Base-by-base conservation (phyloP, 2,329 filamentous ascomycete species). In the Sclerotinia spermophila region DNA sequence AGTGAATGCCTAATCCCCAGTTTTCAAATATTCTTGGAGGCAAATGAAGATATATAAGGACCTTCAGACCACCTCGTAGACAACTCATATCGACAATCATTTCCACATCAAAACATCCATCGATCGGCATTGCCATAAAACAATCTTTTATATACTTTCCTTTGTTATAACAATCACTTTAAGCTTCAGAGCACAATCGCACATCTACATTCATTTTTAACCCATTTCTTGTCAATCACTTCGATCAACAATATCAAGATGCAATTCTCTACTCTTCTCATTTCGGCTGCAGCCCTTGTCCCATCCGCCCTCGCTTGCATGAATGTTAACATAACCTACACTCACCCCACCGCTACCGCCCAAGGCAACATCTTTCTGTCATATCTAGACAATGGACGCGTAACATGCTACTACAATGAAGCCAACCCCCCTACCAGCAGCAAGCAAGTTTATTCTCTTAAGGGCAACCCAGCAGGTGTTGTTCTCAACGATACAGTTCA, bases 91-190 rank as follows among this genome's bases (percentile, higher is more conserved):
- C 13, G 24, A 60, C 35, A 60, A 42, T 60, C 38, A 42, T n/a
- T 42, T 60, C 58, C 58, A 42, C 58, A 60, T 60, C 35, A 60
- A 38, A 21, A 60, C n/a, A 60, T 42, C 58, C 58, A 42, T n/a
- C 58, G 27, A 60, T 27, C 35, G 24, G 58, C 58, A 60, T n/a
- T 30, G 35, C 58, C 58, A 60, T 27, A 21, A 59, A 7, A 38
- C 58, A 42, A 60, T 60, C 35, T 60, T 60, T 60, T 7, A 6
- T 38, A 27, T 27, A 17, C 24, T 42, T 60, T 42, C 58, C 24
- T 60, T 60, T 30, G 35, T 42, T 17, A 11, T 17, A 27, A 42
- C 58, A 42, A 42, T 60, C n/a, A 21, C 40, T 60, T 27, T 60
- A 27, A 60, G n/a, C 7, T 38, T 21, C 19, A 60, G 7, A 10